phyloP scores from a whole-genome alignment of 2,329 filamentous ascomycete species.

The Colletotrichum melonis region DNA sequence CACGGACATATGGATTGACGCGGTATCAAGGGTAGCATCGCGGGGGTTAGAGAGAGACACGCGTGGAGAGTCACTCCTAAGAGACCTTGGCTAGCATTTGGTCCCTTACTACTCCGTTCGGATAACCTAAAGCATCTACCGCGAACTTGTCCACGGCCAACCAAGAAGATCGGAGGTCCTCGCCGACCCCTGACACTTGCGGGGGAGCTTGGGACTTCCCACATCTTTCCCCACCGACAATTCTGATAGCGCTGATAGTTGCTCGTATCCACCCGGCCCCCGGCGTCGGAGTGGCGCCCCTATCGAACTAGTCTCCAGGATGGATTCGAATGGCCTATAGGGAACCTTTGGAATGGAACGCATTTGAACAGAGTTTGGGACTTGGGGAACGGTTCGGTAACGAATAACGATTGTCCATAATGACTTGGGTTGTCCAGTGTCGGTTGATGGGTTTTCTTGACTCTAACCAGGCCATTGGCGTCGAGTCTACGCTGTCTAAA shows the following conservation, averaged over 20 bases:
- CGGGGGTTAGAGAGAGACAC: background rate
- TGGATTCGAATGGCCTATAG: background rate
- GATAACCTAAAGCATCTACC: background rate
- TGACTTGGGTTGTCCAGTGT: background rate
- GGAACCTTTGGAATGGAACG: too few relatives aligned
- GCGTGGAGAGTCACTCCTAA: background rate
- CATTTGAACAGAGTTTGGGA: background rate
- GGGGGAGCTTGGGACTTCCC: constrained; percentile 1
- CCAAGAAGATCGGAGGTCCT: constrained; percentile 33
- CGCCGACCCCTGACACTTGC: constrained; percentile 33
- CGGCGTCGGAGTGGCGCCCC: constrained; percentile 27
- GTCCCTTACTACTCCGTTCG: background rate
- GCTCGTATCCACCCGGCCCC: constrained; percentile 13
- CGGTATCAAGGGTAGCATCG: constrained; percentile 13
- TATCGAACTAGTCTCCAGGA: constrained; percentile 8
- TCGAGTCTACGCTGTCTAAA: background rate
- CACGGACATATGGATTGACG: background rate
- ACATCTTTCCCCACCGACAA: background rate
- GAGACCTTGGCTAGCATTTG: background rate
- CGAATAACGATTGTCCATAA: background rate
- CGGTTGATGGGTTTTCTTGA: background rate
- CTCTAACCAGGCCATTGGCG: background rate
- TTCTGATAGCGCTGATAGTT: constrained; percentile 18
- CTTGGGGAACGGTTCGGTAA: background rate
- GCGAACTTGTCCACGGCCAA: background rate